Conservation (phyloP, 148 eudicot genomes). For the Rhododendron griersonianum region DNA sequence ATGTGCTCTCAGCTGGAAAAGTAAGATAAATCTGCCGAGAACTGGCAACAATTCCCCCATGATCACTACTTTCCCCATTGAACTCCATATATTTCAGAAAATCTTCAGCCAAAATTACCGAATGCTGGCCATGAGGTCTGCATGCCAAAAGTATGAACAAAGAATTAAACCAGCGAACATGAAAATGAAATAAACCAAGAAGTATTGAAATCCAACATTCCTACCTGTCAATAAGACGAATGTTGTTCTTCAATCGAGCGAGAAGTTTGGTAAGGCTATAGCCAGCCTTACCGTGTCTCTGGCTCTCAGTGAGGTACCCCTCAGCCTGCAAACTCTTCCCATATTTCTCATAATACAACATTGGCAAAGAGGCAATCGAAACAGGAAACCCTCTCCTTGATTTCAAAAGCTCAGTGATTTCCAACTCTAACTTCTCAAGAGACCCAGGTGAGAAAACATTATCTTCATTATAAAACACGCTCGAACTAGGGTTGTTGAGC, state of each 20-base stretch:
- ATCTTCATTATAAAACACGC: constrained; percentile 43
- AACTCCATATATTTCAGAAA: constrained; percentile 32
- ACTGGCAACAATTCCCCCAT: constrained; percentile 37
- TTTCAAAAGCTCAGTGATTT: constrained; percentile 44
- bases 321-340: constrained; percentile 55
- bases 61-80: constrained; percentile 34
- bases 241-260: constrained; percentile 43
- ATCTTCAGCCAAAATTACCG: constrained; percentile 51
- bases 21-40: constrained; percentile 64
- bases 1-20: constrained; percentile 58
- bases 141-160: not conserved
- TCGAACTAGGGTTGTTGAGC: constrained; percentile 27
- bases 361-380: constrained; percentile 57
- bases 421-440: constrained; percentile 39
- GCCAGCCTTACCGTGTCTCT: constrained; percentile 58
- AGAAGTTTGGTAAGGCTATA: constrained; percentile 62
- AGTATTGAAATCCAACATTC: not conserved
- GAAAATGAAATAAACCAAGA: not conserved
- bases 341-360: constrained; percentile 50
- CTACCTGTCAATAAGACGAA: constrained; percentile 52
- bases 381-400: constrained; percentile 43
- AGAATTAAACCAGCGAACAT: not conserved
- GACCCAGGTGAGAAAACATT: constrained; percentile 22
- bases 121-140: constrained; percentile 69
- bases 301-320: constrained; percentile 61